Evolutionary conservation across 2,329 filamentous ascomycete species (phyloP).

Genomic region (Cadophora sp.): DNA sequence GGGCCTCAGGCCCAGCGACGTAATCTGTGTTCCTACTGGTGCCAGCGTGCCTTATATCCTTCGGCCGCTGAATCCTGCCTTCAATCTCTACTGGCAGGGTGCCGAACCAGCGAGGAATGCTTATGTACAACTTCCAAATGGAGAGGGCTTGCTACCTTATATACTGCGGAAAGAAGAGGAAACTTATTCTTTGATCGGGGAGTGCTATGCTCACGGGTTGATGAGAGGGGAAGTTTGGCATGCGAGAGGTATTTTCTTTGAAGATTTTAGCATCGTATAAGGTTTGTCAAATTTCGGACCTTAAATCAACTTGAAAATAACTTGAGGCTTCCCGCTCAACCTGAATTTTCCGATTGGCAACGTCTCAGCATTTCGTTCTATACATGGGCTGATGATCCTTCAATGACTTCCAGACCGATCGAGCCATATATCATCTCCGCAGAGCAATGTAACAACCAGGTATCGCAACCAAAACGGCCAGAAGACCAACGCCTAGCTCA

Average conservation of each 20-base stretch:
- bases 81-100: constrained; percentile 4
- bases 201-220: constrained; percentile 8
- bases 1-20: not conserved
- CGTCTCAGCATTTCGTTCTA: too few relatives aligned
- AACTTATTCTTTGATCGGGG: not conserved
- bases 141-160: not conserved
- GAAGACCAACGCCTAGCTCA: too few relatives aligned
- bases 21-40: not conserved
- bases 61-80: not conserved
- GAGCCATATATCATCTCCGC: too few relatives aligned
- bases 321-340: too few relatives aligned
- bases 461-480: too few relatives aligned
- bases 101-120: not conserved
- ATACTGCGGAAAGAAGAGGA: not conserved
- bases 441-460: too few relatives aligned
- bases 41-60: constrained; percentile 3
- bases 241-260: not conserved
- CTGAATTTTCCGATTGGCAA: too few relatives aligned
- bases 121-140: not conserved
- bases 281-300: not conserved
- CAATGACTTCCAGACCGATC: too few relatives aligned
- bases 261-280: not conserved
- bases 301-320: too few relatives aligned
- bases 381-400: too few relatives aligned
- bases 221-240: not conserved